Conservation (phyloP, 2,329 filamentous ascomycete genomes). For the Zasmidium angulare region DNA sequence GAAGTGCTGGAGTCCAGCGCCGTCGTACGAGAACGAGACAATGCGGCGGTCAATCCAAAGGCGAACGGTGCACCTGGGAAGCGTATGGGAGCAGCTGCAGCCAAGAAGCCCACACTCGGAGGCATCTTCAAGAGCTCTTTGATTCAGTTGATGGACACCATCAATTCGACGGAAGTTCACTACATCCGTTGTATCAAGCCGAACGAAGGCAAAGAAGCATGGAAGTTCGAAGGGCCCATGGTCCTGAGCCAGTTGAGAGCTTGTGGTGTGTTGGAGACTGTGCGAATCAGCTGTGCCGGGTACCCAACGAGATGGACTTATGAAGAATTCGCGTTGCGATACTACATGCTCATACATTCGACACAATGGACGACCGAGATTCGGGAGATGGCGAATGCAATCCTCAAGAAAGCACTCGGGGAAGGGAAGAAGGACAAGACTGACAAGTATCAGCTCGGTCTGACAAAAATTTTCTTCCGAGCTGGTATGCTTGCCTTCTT, state of each 20-base stretch:
- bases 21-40: slow-evolving; percentile 86
- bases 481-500: slow-evolving; percentile 98
- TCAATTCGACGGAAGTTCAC: slow-evolving; percentile 96
- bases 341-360: slow-evolving; percentile 96
- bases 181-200: slow-evolving; percentile 99
- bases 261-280: slow-evolving; percentile 97
- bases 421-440: slow-evolving; percentile 62
- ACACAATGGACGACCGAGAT: slow-evolving; percentile 91
- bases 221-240: slow-evolving; percentile 99
- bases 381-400: slow-evolving; percentile 87
- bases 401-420: slow-evolving; percentile 81
- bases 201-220: slow-evolving; percentile 92
- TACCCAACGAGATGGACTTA: slow-evolving; percentile 99
- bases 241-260: slow-evolving; percentile 94
- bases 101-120: slow-evolving; percentile 93
- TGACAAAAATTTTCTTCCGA: slow-evolving; percentile 99
- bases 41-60: slow-evolving; percentile 61
- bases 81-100: slow-evolving; percentile 87
- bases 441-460: slow-evolving; percentile 95
- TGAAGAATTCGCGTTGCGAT: slow-evolving; percentile 93
- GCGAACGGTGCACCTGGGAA: slow-evolving; percentile 72
- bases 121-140: slow-evolving; percentile 98
- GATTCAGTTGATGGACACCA: slow-evolving; percentile 97
- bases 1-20: slow-evolving; percentile 83
- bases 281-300: slow-evolving; percentile 93